phyloP scores from a whole-genome alignment of 2,329 filamentous ascomycete species.

The Rhynchosporium secalis region DNA sequence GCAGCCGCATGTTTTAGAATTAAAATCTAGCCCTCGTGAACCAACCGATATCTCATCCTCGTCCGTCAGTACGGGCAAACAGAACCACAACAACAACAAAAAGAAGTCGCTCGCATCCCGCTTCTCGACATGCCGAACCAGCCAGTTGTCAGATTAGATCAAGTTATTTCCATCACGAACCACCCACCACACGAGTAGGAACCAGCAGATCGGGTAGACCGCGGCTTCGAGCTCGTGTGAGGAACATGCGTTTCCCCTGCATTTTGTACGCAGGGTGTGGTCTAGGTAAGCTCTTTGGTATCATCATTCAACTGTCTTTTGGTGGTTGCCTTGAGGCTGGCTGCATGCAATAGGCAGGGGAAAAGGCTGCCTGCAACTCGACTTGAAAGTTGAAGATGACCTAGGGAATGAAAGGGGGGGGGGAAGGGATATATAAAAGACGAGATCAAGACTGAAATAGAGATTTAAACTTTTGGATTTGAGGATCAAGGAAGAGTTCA shows the following conservation, averaged over 20 bases:
- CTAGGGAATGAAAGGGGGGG: too few species aligned
- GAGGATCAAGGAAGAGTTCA: too few species aligned
- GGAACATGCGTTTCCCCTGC: background rate
- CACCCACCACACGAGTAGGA: constrained; percentile 29
- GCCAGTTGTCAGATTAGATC: constrained; percentile 41
- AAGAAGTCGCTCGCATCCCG: background rate
- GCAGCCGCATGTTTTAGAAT: too few species aligned
- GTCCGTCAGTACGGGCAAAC: too few species aligned
- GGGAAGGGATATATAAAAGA: too few species aligned
- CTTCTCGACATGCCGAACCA: background rate
- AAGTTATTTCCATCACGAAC: constrained; percentile 37
- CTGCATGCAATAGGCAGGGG: background rate
- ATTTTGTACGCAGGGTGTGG: constrained; percentile 6
- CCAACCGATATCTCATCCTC: too few species aligned
- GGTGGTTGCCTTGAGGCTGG: background rate
- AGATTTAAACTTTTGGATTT: too few species aligned
- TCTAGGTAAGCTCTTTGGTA: constrained; percentile 36
- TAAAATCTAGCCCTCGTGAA: too few species aligned
- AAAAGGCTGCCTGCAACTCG: too few species aligned
- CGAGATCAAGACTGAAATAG: too few species aligned
- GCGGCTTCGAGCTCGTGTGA: constrained; percentile 32
- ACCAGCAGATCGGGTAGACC: constrained; percentile 23
- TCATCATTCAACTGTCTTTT: constrained; percentile 34
- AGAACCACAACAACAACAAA: background rate
- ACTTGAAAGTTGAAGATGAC: too few species aligned